Evolutionary conservation across 805 yeast species (phyloP), one percentile per base, ranked within the genome.

Genomic region (Yamadazyma kitorensis): DNA sequence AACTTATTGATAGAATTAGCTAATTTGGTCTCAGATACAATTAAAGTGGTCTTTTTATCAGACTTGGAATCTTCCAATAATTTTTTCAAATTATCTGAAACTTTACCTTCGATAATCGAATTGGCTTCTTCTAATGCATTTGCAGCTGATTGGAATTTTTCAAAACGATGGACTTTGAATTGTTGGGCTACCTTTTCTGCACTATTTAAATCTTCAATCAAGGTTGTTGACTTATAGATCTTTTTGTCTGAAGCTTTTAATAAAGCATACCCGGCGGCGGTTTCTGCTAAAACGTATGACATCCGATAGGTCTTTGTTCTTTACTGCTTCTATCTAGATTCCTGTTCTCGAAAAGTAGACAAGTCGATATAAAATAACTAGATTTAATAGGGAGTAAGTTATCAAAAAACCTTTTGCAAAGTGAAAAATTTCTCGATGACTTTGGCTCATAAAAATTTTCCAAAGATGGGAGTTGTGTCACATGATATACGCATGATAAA

Each of bases 231-330:
- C 71, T 89, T 91, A 77, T 91, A 82, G 54, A 93, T 82, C 75
- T 91, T 91, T 74, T 93, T 93, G 75, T 93, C 98, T 45, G 96
- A 82, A 39, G 97, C 96, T 72, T 93, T 93, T 61, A 93, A 78
- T 59, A 93, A 76, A 59, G 98, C 98, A 64, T 93, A 93, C 59
- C 98, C 98, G 34, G 98, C 98, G 45, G 98, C 86, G 47, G 98
- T 93, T 74, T 93, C 98, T 42, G 98, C 85, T 62, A 91, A 79
- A 57, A 91, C 88, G 76, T 72, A 85, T 45, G 93, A 83, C 94
- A 85, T 85, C 19, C n/a, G 7, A 19, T 19, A 19, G 7, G 10
- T 19, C 22, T 19, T 19, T 19, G 9, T 19, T 19, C 10, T 19
- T 19, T 19, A 7, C 10, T 19, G 9, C 22, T 10, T 19, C n/a